These are phyloP conservation scores for Sonneratia caseolaris DNA, from an alignment of 345 rosid genomes.

Conservation along the genomic window DNA sequence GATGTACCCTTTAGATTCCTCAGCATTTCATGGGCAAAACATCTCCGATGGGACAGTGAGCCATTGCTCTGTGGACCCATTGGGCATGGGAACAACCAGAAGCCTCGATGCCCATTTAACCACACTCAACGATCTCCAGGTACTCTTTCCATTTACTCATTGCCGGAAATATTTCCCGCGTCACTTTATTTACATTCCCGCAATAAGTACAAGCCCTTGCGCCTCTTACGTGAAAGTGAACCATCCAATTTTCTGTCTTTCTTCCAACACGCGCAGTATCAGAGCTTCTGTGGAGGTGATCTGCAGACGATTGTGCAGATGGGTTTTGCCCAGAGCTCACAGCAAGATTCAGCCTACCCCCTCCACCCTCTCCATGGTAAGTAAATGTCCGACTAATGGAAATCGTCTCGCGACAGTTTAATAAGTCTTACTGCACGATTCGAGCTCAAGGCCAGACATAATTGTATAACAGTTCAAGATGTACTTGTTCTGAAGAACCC, in stretches of 20 bases:
- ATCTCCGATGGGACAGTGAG: slow-evolving; percentile 28
- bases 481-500: not conserved
- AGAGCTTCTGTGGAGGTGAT: slow-evolving; percentile 56
- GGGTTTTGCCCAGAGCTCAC: slow-evolving; percentile 51
- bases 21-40: slow-evolving; percentile 25
- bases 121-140: slow-evolving; percentile 32
- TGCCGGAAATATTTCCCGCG: slow-evolving; percentile 25
- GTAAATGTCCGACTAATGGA: not conserved
- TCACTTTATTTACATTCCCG: not conserved
- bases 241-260: no score
- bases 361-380: slow-evolving; percentile 27
- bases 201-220: not conserved
- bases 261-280: slow-evolving; percentile 24
- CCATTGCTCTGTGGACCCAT: slow-evolving; percentile 31
- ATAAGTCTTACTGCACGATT: no score
- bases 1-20: slow-evolving; percentile 25
- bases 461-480: not conserved
- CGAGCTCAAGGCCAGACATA: no score
- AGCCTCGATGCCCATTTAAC: slow-evolving; percentile 39
- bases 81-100: slow-evolving; percentile 23
- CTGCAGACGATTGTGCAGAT: slow-evolving; percentile 66
- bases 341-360: slow-evolving; percentile 20
- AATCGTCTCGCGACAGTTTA: not conserved
- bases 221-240: no score
- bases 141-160: slow-evolving; percentile 10